Base-by-base conservation (phyloP, 2,329 filamentous ascomycete species). In the Thelonectria olida region DNA sequence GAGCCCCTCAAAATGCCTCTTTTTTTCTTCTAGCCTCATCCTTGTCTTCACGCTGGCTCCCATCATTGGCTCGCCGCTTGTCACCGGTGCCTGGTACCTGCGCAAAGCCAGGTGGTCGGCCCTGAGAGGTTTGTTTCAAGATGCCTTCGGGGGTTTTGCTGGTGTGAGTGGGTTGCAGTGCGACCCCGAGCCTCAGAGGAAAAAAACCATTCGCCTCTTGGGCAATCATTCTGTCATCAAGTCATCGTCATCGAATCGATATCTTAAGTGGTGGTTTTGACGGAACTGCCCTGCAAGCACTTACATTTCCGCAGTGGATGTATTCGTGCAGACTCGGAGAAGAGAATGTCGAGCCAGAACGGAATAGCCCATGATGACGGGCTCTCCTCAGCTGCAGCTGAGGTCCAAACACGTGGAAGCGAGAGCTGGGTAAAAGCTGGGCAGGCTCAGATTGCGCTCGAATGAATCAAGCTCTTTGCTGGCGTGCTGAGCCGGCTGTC, bases 81-180 rank as follows among this genome's bases (percentile, higher is more conserved):
- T 68, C 67, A 65, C 61, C 66, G 53, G 75, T 75, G 68, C 75
- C 77, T 76, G 77, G 79, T 80, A 75, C 79, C 79, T 80, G 77
- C 74, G 76, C 76, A 72, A 60, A 61, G 66, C 74, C 75, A 79
- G 78, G 75, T 79, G 78, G 76, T 72, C 66, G 65, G 69, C 71
- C 71, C 68, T 78, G 69, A 77, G 74, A 78, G 76, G 77, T 65
- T 70, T 71, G 67, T 66, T 67, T 67, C 63, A 50, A 68, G 66
- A 58, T 60, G 54, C 59, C 48, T 54, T 58, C 48, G 31, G 47
- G 53, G 5, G 17, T 19, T 28, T 36, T 38, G 31, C 36, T 13
- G 34, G 47, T 61, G 58, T 56, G 58, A n/a, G 47, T 61, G 58
- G 39, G 19, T 41, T 56, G 7, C 28, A n/a, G 41, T 25, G 27